Base-by-base conservation (phyloP, 768 basidiomycete genomes). In the Trametes gibbosa region DNA sequence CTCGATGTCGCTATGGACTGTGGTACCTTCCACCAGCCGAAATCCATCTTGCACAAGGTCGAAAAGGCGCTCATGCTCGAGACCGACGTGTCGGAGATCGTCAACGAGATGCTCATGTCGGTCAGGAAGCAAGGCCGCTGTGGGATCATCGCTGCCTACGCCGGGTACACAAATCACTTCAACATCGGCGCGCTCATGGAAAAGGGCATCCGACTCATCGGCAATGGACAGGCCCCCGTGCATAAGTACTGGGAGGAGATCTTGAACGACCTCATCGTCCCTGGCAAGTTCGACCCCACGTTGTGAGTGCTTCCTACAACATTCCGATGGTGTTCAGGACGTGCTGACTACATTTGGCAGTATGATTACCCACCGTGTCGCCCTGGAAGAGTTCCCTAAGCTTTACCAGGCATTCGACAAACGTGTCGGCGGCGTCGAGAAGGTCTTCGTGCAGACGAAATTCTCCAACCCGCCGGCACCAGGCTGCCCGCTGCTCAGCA, bases 111-210 rank as follows among this genome's bases (percentile, higher is more conserved):
- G 70, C 73, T 83, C 63, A 71, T 72, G 65, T 67, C 76, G 54
- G 70, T 71, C 17, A 65, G 65, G 63, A 72, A 91, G 74, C 76
- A 77, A 68, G 86, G 87, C 7, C 69, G 76, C 14, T 75, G 80
- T 65, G 88, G 87, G 0, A 72, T 90, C 51, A 89, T 86, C 50
- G 85, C 84, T 10, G 88, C 80, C 4, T 91, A 90, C 65, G 76
- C 82, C 6, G 86, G 84, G 0, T 85, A 76, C 71, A 83, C 84
- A 21, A 88, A 90, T 69, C 81, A 79, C 23, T 79, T 87, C 69
- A 87, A 86, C 67, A 74, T 91, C 51, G 87, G 89, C 8, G 84
- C 88, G 0, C 65, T 91, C 29, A 90, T 90, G 88, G 87, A 91
- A 76, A 86, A 86, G 70, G 88, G 88, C 9, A 73, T 87, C 17